phyloP scores from a whole-genome alignment of 306 rosid genomes.

The Citrullus amarus region DNA sequence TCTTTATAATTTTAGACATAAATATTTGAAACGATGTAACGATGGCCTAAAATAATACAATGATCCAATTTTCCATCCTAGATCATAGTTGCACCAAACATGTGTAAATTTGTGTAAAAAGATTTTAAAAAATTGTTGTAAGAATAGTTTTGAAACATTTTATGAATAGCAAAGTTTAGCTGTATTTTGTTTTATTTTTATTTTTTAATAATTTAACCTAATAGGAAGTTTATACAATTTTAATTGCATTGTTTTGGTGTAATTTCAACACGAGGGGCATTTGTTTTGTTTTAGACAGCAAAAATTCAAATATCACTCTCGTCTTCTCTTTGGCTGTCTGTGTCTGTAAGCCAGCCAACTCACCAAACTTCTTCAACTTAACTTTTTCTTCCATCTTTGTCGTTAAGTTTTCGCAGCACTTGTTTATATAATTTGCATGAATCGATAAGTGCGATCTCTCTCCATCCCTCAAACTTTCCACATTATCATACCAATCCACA shows the following conservation, averaged over 20 bases:
- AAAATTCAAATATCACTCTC: background rate
- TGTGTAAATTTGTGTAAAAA: too few species aligned
- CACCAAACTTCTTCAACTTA: background rate
- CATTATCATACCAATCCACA: constrained; percentile 34
- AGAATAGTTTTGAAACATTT: too few species aligned
- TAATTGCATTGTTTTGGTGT: background rate
- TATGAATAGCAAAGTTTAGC: too few species aligned
- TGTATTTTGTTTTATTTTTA: too few species aligned
- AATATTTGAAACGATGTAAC: too few species aligned
- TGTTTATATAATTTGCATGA: constrained; percentile 1
- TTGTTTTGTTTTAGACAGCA: background rate
- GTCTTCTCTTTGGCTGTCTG: background rate
- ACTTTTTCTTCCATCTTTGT: background rate
- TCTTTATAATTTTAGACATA: too few species aligned
- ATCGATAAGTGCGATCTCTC: constrained; percentile 27
- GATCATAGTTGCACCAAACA: too few species aligned
- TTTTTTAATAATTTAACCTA: too few species aligned
- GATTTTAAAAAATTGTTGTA: too few species aligned
- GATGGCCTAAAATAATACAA: too few species aligned
- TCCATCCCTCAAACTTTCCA: constrained; percentile 30
- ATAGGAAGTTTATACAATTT: too few species aligned
- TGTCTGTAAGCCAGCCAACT: background rate
- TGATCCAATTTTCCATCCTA: too few species aligned
- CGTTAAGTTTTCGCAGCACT: background rate
- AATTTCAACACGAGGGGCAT: background rate